These are phyloP conservation scores for Gentiana macrophylla DNA, from an alignment of 257 asterid genomes.

Conservation along the genomic window DNA sequence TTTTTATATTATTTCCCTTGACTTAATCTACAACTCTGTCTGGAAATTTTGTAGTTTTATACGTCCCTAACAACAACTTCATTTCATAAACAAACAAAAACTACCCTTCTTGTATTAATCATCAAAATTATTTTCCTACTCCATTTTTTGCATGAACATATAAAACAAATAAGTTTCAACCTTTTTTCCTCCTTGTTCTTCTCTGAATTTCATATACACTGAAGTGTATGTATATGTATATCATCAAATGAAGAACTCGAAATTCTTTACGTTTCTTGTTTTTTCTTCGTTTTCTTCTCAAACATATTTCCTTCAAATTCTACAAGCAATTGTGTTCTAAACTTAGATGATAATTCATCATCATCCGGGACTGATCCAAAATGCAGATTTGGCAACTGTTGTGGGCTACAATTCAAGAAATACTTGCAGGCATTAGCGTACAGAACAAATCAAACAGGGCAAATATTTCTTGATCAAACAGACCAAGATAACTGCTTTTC, in stretches of 20 bases:
- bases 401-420: constrained; percentile 20
- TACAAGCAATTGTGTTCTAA: constrained; percentile 33
- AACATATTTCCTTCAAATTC: constrained; percentile 9
- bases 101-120: no score
- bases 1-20: no score
- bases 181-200: no score
- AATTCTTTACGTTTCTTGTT: neutral
- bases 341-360: constrained; percentile 7
- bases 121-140: no score
- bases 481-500: constrained; percentile 30
- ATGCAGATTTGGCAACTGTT: constrained; percentile 18
- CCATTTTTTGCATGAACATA: no score
- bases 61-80: no score
- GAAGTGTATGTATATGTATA: neutral
- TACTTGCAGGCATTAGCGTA: constrained; percentile 37
- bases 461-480: constrained; percentile 30
- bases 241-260: constrained; percentile 16
- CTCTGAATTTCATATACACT: neutral
- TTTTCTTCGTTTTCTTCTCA: constrained; percentile 11
- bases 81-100: no score
- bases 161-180: no score
- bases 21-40: no score
- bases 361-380: constrained; percentile 21
- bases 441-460: constrained; percentile 35
- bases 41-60: no score